Evolutionary conservation across 2,329 filamentous ascomycete species (phyloP), one percentile per base, ranked within the genome.

Genomic region (Chaetomiaceae sp.): DNA sequence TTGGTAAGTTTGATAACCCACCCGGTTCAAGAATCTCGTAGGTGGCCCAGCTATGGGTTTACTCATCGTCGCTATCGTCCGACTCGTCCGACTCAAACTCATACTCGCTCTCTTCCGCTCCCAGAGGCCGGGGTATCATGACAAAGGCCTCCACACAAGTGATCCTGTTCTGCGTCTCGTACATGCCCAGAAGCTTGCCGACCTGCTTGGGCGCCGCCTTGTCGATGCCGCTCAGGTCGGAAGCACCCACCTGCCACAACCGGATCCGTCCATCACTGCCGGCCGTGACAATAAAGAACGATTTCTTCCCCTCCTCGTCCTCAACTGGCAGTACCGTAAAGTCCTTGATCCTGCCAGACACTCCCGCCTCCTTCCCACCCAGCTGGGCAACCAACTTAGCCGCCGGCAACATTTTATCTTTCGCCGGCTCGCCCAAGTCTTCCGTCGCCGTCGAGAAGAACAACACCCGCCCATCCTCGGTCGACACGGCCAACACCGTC

Each of bases 221-320:
- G 32, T 29, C 23, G 58, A 55, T 56, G 41, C 57, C 66, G 61
- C 52, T 57, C 55, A 81, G 66, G 52, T 78, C 73, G 16, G 64
- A 63, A n/a, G 65, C 59, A 49, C 64, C 64, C 30, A 95, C 61
- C 56, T 71, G 78, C 87, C 91, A 97, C 14, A 96, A 63, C 46
- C 89, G 81, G n/a, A 96, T 73, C 45, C 83, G 81, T 29, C 94
- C 94, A 62, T 96, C 90, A 66, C 91, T 97, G 70, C 89, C 86
- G 6, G 81, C 90, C 6, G 89, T 84, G 5, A 89, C 75, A 37
- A 95, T 69, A 55, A 87, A 73, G 53, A 64, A 67, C 77, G 77
- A 56, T 65, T 72, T 63, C 62, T 69, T 61, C 52, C 69, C 64
- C 53, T 69, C 59, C 58, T 72, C 67, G 20, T 67, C 64, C 37